Evolutionary conservation across 2,329 filamentous ascomycete genomes (phyloP).

Genomic region (Fusarium multiceps): DNA sequence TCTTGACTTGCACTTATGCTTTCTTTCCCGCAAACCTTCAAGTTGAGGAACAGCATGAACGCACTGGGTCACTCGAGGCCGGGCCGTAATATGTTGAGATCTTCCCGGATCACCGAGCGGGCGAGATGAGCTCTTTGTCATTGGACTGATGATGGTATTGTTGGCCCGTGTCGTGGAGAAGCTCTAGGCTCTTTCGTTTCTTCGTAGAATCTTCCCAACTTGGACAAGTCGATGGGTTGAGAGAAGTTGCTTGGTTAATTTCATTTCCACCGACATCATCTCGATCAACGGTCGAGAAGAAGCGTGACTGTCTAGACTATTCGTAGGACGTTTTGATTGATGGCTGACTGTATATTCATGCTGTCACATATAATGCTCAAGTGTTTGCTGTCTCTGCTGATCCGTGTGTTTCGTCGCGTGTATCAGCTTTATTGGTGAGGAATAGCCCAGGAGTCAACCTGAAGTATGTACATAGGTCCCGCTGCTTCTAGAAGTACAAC

Average conservation of each 20-base stretch:
- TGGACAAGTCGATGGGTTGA: conserved; percentile 14
- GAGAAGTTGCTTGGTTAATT: no score
- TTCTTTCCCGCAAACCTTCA: not conserved
- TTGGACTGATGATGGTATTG: conserved; percentile 10
- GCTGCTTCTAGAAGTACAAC: not conserved
- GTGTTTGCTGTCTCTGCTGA: conserved; percentile 17
- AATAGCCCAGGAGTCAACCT: not conserved
- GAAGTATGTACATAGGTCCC: no score
- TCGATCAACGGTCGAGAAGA: not conserved
- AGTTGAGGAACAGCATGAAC: not conserved
- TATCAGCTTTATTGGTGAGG: conserved; percentile 37
- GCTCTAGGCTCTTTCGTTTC: conserved; percentile 32
- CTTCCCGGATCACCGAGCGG: conserved; percentile 22
- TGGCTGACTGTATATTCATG: conserved; percentile 5
- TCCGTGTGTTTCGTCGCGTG: conserved; percentile 37
- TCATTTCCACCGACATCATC: conserved; percentile 48
- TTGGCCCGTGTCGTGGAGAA: conserved; percentile 37
- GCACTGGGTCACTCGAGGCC: not conserved
- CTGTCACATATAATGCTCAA: conserved; percentile 8
- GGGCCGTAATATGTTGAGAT: conserved; percentile 21
- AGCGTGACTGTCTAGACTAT: not conserved
- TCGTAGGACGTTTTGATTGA: not conserved
- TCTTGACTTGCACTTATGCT: not conserved
- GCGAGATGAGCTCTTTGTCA: conserved; percentile 8
- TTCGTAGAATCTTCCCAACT: conserved; percentile 36